Conservation (phyloP, 2,329 filamentous ascomycete species). For the Fusarium sp. region DNA sequence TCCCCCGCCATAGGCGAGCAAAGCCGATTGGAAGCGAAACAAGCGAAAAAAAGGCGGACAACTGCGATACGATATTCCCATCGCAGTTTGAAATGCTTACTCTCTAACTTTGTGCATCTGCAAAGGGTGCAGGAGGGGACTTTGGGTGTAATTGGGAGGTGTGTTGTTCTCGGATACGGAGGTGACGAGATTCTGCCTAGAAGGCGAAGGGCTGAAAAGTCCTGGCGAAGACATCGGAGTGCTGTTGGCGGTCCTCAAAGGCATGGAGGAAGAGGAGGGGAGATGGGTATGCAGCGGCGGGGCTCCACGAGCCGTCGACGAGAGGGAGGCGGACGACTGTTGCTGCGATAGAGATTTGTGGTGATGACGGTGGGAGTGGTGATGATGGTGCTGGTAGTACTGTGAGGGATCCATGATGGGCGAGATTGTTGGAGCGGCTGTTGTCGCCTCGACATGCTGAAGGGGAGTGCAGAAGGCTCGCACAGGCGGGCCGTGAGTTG, state of each 20-base stretch:
- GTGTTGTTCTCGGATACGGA: conserved; percentile 64
- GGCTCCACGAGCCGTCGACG: conserved; percentile 37
- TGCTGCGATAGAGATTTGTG: conserved; percentile 44
- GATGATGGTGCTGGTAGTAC: conserved; percentile 37
- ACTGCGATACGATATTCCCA: neutral
- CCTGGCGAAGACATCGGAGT: conserved; percentile 70
- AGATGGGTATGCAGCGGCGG: conserved; percentile 46
- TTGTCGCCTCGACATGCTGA: conserved; percentile 43
- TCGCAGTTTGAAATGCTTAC: conserved; percentile 58
- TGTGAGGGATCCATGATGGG: conserved; percentile 43
- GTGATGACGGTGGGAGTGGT: conserved; percentile 36
- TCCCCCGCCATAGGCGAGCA: conserved; percentile 14
- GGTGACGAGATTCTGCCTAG: conserved; percentile 53
- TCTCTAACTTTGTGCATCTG: conserved; percentile 80
- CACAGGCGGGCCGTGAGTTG: conserved; percentile 35
- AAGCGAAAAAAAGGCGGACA: neutral
- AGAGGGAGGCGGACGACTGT: conserved; percentile 42
- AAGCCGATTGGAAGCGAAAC: conserved; percentile 3
- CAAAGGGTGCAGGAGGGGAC: conserved; percentile 74
- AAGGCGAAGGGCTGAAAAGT: conserved; percentile 64
- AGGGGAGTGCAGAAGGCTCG: conserved; percentile 33
- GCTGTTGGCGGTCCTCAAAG: conserved; percentile 60
- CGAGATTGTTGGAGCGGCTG: conserved; percentile 33
- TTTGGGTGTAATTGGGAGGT: conserved; percentile 58
- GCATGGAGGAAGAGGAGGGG: conserved; percentile 51